Percentiles rank a stretch among this genome's conserved stretches.
Evolutionary conservation across 805 yeast genomes (phyloP).

Genomic region (Suhomyces prunicola): DNA sequence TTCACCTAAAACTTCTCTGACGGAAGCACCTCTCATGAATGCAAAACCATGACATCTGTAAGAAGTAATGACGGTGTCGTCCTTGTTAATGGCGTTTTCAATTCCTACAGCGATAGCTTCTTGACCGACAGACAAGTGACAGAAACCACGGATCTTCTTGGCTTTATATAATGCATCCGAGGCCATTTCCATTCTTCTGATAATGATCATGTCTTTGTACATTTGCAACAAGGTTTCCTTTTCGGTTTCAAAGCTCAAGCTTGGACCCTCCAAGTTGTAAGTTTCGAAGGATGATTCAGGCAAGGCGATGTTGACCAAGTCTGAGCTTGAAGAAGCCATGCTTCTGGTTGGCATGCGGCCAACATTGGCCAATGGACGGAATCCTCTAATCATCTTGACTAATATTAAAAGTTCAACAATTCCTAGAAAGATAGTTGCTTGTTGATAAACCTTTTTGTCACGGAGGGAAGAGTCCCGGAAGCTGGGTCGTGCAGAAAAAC

Average conservation of each 20-base stretch:
- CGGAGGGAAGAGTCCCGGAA: conserved; percentile 11
- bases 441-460: conserved; percentile 3
- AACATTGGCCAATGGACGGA: conserved; percentile 15
- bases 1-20: conserved; percentile 87
- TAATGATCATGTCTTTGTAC: conserved; percentile 93
- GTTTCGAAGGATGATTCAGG: conserved; percentile 84
- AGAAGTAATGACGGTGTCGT: conserved; percentile 91
- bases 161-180: conserved; percentile 98
- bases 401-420: conserved; percentile 15
- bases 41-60: conserved; percentile 99
- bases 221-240: conserved; percentile 78
- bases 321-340: conserved; percentile 34
- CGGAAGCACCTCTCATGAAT: conserved; percentile 92
- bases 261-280: conserved; percentile 71
- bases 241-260: conserved; percentile 69
- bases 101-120: conserved; percentile 99
- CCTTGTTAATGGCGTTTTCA: conserved; percentile 83
- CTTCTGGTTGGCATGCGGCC: conserved; percentile 26
- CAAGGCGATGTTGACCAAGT: conserved; percentile 51
- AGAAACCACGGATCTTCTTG: conserved; percentile 97
- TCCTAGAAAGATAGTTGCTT: background rate
- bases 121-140: conserved; percentile 97
- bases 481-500: conserved; percentile 4
- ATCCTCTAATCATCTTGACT: conserved; percentile 14
- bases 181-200: conserved; percentile 98